Percentiles rank a stretch among this genome's conserved stretches.
Conservation (phyloP, 345 rosid genomes). For the Kandelia obovata region DNA sequence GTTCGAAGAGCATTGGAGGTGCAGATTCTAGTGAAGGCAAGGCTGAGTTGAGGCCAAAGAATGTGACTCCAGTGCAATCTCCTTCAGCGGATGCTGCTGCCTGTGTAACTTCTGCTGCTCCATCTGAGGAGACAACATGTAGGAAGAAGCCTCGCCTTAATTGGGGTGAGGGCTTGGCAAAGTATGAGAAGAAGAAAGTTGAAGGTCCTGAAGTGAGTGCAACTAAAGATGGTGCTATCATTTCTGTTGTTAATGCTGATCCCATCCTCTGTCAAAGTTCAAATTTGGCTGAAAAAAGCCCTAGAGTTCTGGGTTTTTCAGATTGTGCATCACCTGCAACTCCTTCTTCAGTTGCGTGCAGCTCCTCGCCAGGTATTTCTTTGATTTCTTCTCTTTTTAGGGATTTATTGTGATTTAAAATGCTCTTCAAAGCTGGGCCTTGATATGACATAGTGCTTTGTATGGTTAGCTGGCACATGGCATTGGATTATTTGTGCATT, state of each 20-base stretch:
- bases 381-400: not conserved
- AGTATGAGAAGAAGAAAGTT: slow-evolving; percentile 89
- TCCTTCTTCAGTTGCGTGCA: slow-evolving; percentile 91
- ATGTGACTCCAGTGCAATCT: slow-evolving; percentile 45
- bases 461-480: too few relatives aligned
- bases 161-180: slow-evolving; percentile 98
- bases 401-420: not conserved
- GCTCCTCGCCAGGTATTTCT: slow-evolving; percentile 73
- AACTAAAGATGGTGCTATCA: slow-evolving; percentile 39
- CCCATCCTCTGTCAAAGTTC: slow-evolving; percentile 42
- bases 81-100: slow-evolving; percentile 65
- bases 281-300: slow-evolving; percentile 58
- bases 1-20: slow-evolving; percentile 73
- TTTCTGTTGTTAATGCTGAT: slow-evolving; percentile 34
- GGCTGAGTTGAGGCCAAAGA: slow-evolving; percentile 42
- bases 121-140: slow-evolving; percentile 52
- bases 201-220: slow-evolving; percentile 52
- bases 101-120: slow-evolving; percentile 43
- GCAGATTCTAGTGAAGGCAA: slow-evolving; percentile 62
- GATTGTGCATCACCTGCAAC: slow-evolving; percentile 87
- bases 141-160: slow-evolving; percentile 91
- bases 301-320: slow-evolving; percentile 43
- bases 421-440: not conserved
- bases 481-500: too few relatives aligned
- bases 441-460: too few relatives aligned